phyloP scores from a whole-genome alignment of 177 flowering plant genomes.

The Vitis hybrid region DNA sequence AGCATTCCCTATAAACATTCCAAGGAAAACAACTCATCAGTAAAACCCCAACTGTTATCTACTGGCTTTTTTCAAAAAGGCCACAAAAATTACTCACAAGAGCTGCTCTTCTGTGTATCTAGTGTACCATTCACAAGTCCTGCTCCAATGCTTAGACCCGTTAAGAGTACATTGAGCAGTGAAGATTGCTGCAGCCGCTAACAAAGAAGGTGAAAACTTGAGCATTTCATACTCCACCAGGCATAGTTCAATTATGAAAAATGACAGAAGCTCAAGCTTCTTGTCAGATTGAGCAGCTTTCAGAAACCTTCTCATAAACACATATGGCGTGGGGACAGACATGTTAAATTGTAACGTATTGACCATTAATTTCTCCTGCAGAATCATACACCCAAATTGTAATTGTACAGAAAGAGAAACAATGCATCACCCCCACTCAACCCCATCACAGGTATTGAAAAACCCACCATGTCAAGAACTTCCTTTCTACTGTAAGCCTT shows the following conservation, averaged over 20 bases:
- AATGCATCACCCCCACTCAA: not conserved
- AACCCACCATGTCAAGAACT: constrained; percentile 75
- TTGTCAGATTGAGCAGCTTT: constrained; percentile 77
- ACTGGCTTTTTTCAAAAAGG: too few species aligned
- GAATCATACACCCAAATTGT: not conserved
- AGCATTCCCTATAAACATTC: constrained; percentile 63
- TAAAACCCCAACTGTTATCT: not conserved
- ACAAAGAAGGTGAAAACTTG: constrained; percentile 65
- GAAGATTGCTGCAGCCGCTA: constrained; percentile 81
- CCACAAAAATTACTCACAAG: constrained; percentile 42
- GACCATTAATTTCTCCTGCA: constrained; percentile 78
- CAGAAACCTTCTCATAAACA: constrained; percentile 76
- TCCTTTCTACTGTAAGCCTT: constrained; percentile 74
- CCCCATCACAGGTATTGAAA: not conserved
- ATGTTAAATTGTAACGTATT: constrained; percentile 73
- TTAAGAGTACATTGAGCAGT: constrained; percentile 64
- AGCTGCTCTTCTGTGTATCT: constrained; percentile 62
- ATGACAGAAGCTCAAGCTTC: constrained; percentile 77
- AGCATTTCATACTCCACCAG: constrained; percentile 83
- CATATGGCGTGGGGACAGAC: constrained; percentile 78
- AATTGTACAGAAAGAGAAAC: not conserved
- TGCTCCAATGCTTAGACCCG: constrained; percentile 58
- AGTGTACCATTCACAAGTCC: constrained; percentile 54
- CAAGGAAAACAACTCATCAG: not conserved
- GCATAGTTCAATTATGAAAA: constrained; percentile 79